phyloP scores from a whole-genome alignment of 768 basidiomycete species.

The Amanita fuliginea region DNA sequence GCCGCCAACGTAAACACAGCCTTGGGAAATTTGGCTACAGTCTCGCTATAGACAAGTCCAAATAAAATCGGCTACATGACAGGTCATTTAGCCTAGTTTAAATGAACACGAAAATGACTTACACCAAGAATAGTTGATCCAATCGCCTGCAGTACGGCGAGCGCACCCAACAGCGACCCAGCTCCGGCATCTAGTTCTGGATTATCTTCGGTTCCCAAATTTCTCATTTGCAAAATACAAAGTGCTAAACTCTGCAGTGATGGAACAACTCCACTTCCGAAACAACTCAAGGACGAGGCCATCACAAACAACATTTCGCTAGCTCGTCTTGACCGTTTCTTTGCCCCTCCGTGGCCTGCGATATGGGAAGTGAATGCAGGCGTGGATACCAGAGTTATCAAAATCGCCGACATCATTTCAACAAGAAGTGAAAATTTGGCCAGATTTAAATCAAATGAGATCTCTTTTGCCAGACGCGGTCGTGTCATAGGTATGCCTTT shows the following conservation, averaged over 20 bases:
- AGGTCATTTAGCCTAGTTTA: neutral
- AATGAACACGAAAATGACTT: slow-evolving; percentile 9
- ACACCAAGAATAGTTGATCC: slow-evolving; percentile 57
- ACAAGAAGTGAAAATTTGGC: slow-evolving; percentile 50
- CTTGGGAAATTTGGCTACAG: slow-evolving; percentile 60
- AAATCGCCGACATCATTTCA: slow-evolving; percentile 52
- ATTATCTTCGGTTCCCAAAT: slow-evolving; percentile 17
- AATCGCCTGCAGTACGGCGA: slow-evolving; percentile 59
- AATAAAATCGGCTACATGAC: slow-evolving; percentile 52
- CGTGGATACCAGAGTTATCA: slow-evolving; percentile 44
- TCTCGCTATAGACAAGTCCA: slow-evolving; percentile 57
- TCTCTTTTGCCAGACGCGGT: slow-evolving; percentile 46
- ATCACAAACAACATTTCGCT: slow-evolving; percentile 48
- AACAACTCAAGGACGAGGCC: slow-evolving; percentile 44
- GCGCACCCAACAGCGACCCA: slow-evolving; percentile 60
- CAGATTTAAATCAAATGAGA: slow-evolving; percentile 59
- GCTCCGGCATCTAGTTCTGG: slow-evolving; percentile 16
- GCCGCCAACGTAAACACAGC: slow-evolving; percentile 54
- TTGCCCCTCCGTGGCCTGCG: slow-evolving; percentile 2
- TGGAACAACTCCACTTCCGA: slow-evolving; percentile 63
- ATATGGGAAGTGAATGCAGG: slow-evolving; percentile 24
- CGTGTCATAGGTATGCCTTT: slow-evolving; percentile 37
- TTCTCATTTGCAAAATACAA: slow-evolving; percentile 41
- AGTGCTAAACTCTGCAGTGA: slow-evolving; percentile 63
- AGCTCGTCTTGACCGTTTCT: slow-evolving; percentile 8